phyloP scores from a whole-genome alignment of 768 basidiomycete genomes.

The Mycena venus region DNA sequence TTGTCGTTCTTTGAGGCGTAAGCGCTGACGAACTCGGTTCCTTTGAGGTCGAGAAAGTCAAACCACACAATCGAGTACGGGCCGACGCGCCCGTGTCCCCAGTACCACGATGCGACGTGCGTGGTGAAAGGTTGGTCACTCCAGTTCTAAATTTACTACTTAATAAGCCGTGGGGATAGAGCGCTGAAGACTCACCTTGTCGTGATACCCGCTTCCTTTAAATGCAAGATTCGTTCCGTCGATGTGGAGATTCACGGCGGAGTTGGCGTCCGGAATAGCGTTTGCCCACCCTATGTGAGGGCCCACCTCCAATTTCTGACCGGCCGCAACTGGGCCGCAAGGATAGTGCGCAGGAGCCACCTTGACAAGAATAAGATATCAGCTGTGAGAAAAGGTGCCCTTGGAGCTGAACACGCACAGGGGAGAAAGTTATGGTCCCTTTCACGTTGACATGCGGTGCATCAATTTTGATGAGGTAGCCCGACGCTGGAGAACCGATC shows the following conservation, averaged over 20 bases:
- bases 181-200: slow-evolving; percentile 18
- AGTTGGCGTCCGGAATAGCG: slow-evolving; percentile 32
- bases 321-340: slow-evolving; percentile 16
- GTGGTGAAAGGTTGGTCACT: slow-evolving; percentile 6
- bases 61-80: slow-evolving; percentile 31
- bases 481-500: not conserved
- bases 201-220: slow-evolving; percentile 25
- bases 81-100: slow-evolving; percentile 28
- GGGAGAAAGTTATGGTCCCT: slow-evolving; percentile 17
- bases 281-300: slow-evolving; percentile 36
- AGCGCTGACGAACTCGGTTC: slow-evolving; percentile 14
- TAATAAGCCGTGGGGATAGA: too few species aligned
- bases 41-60: slow-evolving; percentile 5
- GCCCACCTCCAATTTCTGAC: slow-evolving; percentile 17
- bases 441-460: slow-evolving; percentile 22
- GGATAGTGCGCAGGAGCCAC: slow-evolving; percentile 31
- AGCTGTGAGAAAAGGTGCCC: not conserved
- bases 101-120: slow-evolving; percentile 26
- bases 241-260: slow-evolving; percentile 27
- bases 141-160: slow-evolving; percentile 23
- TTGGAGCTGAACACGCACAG: not conserved
- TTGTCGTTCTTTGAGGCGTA: slow-evolving; percentile 8
- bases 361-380: not conserved
- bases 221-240: slow-evolving; percentile 18
- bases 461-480: slow-evolving; percentile 23